Conservation (phyloP, 1,284 basidiomycete genomes). For the Austroboletus novae-zelandiae region DNA sequence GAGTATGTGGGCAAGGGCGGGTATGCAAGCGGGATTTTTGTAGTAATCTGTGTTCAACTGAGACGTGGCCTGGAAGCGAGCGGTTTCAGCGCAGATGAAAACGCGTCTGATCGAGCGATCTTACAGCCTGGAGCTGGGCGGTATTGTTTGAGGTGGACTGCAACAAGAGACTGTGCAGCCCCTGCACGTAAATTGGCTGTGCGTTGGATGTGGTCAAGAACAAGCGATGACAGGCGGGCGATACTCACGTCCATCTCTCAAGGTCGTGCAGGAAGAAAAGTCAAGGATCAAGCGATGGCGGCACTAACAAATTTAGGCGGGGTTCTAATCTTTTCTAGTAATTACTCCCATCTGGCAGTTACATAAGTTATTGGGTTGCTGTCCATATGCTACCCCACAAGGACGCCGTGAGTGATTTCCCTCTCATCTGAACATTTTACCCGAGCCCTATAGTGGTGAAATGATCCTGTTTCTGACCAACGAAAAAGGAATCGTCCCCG, state of each 20-base stretch:
- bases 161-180: constrained; percentile 79
- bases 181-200: constrained; percentile 70
- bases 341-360: no score
- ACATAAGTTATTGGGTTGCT: no score
- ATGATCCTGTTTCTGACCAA: no score
- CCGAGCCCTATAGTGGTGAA: no score
- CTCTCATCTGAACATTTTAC: no score
- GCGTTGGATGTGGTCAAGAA: constrained; percentile 2
- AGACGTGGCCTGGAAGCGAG: constrained; percentile 73
- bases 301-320: constrained; percentile 34
- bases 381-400: no score
- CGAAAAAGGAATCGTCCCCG: no score
- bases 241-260: constrained; percentile 31
- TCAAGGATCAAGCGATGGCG: constrained; percentile 22
- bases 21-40: constrained; percentile 88
- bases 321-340: constrained; percentile 19
- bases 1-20: constrained; percentile 88
- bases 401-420: no score
- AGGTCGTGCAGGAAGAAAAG: constrained; percentile 15
- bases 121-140: constrained; percentile 80
- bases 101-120: constrained; percentile 36
- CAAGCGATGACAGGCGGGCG: not conserved
- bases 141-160: constrained; percentile 89
- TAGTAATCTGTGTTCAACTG: constrained; percentile 90
- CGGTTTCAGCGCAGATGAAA: constrained; percentile 10